These are phyloP conservation scores for Botrytis medusae DNA, from an alignment of 2,329 filamentous ascomycete genomes.

Conservation along the genomic window DNA sequence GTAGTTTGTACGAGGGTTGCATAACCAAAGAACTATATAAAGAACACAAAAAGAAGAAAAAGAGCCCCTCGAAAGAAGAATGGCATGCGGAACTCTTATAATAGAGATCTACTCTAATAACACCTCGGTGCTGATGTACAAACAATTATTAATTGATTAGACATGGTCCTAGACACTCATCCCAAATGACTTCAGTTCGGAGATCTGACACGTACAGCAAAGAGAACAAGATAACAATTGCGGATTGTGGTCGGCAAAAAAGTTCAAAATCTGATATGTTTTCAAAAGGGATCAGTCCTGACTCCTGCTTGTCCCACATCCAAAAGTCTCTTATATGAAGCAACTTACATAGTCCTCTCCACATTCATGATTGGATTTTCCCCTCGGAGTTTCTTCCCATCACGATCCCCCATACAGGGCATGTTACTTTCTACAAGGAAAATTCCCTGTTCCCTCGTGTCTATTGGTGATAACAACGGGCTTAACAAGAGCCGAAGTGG, in stretches of 20 bases:
- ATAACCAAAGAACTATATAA: background rate
- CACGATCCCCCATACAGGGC: background rate
- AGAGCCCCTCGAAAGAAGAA: background rate
- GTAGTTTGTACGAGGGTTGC: background rate
- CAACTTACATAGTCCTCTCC: background rate
- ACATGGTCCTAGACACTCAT: conserved; percentile 2
- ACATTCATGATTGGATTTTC: background rate
- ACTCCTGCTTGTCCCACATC: background rate
- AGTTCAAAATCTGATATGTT: background rate
- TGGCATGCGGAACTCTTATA: background rate
- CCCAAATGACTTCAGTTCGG: background rate
- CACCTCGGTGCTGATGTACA: background rate
- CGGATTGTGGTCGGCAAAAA: background rate
- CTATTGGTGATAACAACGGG: conserved; percentile 5
- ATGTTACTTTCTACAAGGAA: background rate
- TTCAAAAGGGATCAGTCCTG: background rate
- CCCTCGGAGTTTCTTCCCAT: background rate
- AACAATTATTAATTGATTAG: background rate
- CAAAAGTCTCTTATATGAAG: background rate
- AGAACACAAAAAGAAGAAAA: background rate
- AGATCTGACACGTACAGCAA: background rate
- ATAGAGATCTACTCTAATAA: background rate
- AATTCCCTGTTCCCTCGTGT: background rate
- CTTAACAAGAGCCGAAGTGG: background rate
- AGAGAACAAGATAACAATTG: background rate